Percentiles rank a stretch among this genome's conserved stretches.
Conservation (phyloP, 176 grass and related monocot genomes). For the Phoenix dactylifera region DNA sequence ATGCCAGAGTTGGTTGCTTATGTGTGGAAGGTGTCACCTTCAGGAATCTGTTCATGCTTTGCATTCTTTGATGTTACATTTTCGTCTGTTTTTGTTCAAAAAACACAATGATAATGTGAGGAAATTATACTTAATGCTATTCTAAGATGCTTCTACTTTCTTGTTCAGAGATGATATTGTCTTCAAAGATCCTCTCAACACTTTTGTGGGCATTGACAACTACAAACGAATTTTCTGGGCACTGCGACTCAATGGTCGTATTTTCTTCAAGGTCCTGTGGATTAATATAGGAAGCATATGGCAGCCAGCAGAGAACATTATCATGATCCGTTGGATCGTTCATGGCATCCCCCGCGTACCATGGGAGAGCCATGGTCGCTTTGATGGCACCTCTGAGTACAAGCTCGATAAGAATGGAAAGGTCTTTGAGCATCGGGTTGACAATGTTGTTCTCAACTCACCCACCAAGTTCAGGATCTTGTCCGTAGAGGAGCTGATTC, state of each 20-base stretch:
- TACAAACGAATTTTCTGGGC: constrained; percentile 79
- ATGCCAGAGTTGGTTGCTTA: too few species aligned
- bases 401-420: constrained; percentile 89
- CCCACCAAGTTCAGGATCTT: constrained; percentile 60
- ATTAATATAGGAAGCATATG: constrained; percentile 85
- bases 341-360: constrained; percentile 86
- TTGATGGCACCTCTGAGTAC: constrained; percentile 83
- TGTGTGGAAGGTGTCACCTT: too few species aligned
- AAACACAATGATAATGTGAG: too few species aligned
- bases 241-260: constrained; percentile 50
- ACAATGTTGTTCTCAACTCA: constrained; percentile 75
- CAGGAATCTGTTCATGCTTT: too few species aligned
- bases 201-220: constrained; percentile 67
- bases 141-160: constrained; percentile 21
- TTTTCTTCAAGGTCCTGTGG: constrained; percentile 81
- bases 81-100: too few species aligned
- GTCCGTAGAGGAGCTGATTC: constrained; percentile 62
- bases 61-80: too few species aligned
- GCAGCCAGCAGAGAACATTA: constrained; percentile 77
- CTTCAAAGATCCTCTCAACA: constrained; percentile 85
- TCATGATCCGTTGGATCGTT: constrained; percentile 98
- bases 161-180: constrained; percentile 85
- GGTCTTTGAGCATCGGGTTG: constrained; percentile 83
- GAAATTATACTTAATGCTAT: background rate
- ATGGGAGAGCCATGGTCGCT: constrained; percentile 79